phyloP scores from a whole-genome alignment of 345 rosid species.

The Lepidium didymum region DNA sequence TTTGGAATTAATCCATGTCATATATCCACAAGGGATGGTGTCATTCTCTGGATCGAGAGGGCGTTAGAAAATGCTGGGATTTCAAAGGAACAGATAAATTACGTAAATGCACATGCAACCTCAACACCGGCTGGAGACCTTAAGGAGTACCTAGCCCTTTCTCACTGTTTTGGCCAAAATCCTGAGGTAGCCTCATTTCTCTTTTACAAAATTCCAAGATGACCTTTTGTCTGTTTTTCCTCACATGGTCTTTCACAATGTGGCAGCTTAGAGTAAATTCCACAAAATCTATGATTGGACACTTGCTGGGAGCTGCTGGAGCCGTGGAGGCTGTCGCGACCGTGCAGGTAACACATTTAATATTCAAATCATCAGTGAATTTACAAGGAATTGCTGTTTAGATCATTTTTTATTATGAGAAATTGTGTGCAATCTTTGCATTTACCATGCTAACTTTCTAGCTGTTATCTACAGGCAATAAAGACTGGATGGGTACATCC shows the following conservation, averaged over 20 bases:
- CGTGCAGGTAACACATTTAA: constrained; percentile 51
- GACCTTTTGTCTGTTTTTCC: background rate
- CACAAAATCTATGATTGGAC: constrained; percentile 94
- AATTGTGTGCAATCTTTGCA: background rate
- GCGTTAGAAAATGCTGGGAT: constrained; percentile 74
- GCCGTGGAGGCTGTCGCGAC: constrained; percentile 88
- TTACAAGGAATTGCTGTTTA: background rate
- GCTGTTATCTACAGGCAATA: constrained; percentile 56
- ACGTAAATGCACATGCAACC: constrained; percentile 93
- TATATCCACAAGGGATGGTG: constrained; percentile 53
- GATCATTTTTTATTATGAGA: background rate
- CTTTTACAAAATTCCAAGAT: background rate
- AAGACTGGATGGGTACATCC: constrained; percentile 96
- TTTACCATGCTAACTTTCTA: background rate
- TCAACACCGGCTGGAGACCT: constrained; percentile 87
- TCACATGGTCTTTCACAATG: constrained; percentile 6
- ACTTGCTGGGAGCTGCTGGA: constrained; percentile 91
- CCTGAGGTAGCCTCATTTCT: constrained; percentile 41
- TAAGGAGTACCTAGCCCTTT: constrained; percentile 73
- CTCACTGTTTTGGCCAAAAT: constrained; percentile 75
- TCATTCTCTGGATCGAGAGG: constrained; percentile 78
- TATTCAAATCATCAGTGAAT: background rate
- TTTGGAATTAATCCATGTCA: background rate
- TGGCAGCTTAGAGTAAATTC: constrained; percentile 75
- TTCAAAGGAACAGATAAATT: constrained; percentile 63